Base-by-base conservation (phyloP, 75 land plant genomes). In the Pseudotsuga menziesii region DNA sequence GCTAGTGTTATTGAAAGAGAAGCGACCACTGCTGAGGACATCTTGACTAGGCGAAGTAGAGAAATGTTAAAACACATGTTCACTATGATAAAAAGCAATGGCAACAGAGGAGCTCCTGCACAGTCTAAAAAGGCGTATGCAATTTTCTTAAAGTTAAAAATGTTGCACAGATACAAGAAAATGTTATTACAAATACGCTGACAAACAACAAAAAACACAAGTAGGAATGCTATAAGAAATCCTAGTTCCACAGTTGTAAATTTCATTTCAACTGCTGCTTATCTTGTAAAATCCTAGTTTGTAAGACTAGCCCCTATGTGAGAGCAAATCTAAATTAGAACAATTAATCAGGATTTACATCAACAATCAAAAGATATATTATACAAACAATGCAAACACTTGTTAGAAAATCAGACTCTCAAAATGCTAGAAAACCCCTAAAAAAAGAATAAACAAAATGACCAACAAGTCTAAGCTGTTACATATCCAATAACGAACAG, bases 51-150 rank as follows among this genome's bases (percentile, higher is more conserved):
- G 83, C 87, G 81, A 57, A 97, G 87, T 75, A 90, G 54, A 17
- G 93, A 94, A 61, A 97, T 89, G 82, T 97, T 97, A 83, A 90
- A 97, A 11, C 86, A 87, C 91, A 97, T 85, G 77, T 97, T 97
- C 27, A 87, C 84, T 32, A 80, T 8, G 27, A 97, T 81, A 73
- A 84, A 97, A 13, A 96, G 92, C 25, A 97, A 70, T 4, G 98
- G 95, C 35, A 94, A 75, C 26, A 86, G 76, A 58, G 98, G 98
- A 27, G 99, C 96, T 32, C 99, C 99, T 56, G 85, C 80, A 56
- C 99, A 96, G 71, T 85, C 99, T 89, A 80, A 27, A 76, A 75
- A 72, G 32, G 11, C 36, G 19, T 32, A 9, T 41, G n/a, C 23
- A 69, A 39, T 2, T 66, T 36, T 36, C 0, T 16, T 4, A 0